Evolutionary conservation across 2,329 filamentous ascomycete species (phyloP).

Genomic region (Sarocladium kiliense): DNA sequence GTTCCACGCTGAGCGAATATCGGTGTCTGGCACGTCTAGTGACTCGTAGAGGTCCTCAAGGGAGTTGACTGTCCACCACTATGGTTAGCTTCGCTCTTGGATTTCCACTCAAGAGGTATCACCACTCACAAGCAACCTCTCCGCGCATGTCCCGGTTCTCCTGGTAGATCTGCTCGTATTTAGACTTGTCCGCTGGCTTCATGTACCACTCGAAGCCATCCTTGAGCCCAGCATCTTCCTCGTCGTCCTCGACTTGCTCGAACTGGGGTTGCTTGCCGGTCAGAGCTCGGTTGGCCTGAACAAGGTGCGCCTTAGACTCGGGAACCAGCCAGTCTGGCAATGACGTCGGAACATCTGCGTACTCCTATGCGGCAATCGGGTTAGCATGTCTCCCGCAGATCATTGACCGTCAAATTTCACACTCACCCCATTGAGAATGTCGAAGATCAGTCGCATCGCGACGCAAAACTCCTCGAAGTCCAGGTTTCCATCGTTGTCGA

Average conservation of each 20-base stretch:
- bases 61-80: constrained; percentile 56
- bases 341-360: constrained; percentile 75
- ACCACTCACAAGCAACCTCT: constrained; percentile 66
- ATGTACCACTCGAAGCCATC: constrained; percentile 99
- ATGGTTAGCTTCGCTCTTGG: constrained; percentile 4
- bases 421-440: constrained; percentile 84
- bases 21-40: constrained; percentile 67
- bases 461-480: constrained; percentile 99
- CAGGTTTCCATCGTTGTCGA: constrained; percentile 94
- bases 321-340: constrained; percentile 96
- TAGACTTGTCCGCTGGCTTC: constrained; percentile 81
- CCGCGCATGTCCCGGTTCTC: constrained; percentile 85
- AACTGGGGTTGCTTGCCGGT: constrained; percentile 76
- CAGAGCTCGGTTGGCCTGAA: constrained; percentile 76
- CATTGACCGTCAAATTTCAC: not conserved
- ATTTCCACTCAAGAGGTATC: not conserved
- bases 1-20: constrained; percentile 92
- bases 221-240: constrained; percentile 78
- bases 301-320: constrained; percentile 87
- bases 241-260: constrained; percentile 77
- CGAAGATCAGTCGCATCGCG: constrained; percentile 96
- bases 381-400: not conserved
- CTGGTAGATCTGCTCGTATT: constrained; percentile 96
- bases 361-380: constrained; percentile 57
- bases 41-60: constrained; percentile 82